Conservation (phyloP, 352 stramenopile genomes). For the Phytophthora foliorum region DNA sequence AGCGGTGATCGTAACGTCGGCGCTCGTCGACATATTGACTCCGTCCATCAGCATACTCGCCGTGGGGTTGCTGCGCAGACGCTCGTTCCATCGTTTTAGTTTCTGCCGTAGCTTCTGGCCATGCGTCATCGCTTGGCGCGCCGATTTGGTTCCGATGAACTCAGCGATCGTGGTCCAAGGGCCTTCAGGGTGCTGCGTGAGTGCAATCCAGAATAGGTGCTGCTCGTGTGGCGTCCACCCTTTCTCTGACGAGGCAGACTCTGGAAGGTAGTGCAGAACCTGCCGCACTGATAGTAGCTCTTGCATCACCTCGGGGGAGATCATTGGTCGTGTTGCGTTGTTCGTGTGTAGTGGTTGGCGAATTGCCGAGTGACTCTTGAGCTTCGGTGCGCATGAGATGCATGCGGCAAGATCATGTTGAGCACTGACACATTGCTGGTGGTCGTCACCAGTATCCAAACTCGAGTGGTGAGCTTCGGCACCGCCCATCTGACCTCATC, state of each 20-base stretch:
- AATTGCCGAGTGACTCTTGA: conserved; percentile 32
- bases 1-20: conserved; percentile 8
- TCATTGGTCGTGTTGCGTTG: conserved; percentile 22
- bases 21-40: conserved; percentile 14
- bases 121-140: conserved; percentile 59
- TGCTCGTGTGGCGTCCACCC: conserved; percentile 50
- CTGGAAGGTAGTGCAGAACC: conserved; percentile 39
- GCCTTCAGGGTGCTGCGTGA: conserved; percentile 49
- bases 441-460: conserved; percentile 28
- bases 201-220: conserved; percentile 54
- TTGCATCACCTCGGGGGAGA: conserved; percentile 45
- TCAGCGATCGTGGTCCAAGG: conserved; percentile 58
- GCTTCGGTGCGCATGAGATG: not conserved
- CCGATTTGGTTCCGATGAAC: conserved; percentile 57
- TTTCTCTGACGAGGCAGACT: conserved; percentile 31
- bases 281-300: conserved; percentile 38
- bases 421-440: not conserved
- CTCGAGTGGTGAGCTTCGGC: conserved; percentile 1
- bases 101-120: conserved; percentile 66
- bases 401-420: conserved; percentile 1
- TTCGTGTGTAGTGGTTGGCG: conserved; percentile 5
- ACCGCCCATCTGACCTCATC: conserved; percentile 12
- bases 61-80: conserved; percentile 36
- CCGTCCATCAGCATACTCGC: conserved; percentile 33
- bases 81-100: conserved; percentile 54